These are phyloP conservation scores for Zangia roseola DNA, from an alignment of 768 basidiomycete species.

Conservation along the genomic window DNA sequence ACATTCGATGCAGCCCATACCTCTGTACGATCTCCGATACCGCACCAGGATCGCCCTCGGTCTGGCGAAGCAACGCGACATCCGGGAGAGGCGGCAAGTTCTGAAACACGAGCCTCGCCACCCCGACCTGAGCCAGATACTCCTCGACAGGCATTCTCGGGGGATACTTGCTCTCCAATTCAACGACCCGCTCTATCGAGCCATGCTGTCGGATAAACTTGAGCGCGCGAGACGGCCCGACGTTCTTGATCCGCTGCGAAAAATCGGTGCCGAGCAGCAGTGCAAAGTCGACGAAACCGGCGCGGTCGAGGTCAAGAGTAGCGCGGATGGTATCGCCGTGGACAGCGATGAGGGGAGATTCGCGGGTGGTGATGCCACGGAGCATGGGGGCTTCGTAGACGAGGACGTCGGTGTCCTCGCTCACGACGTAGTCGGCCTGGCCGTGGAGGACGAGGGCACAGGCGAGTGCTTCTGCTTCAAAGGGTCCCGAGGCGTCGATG, in stretches of 20 bases:
- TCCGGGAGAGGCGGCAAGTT: conserved; percentile 65
- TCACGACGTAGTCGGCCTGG: conserved; percentile 82
- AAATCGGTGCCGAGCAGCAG: conserved; percentile 91
- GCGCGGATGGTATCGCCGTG: conserved; percentile 61
- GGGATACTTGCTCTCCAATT: conserved; percentile 48
- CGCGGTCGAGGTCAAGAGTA: conserved; percentile 53
- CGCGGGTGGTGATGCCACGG: conserved; percentile 66
- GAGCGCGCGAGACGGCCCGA: conserved; percentile 78
- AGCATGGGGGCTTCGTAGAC: conserved; percentile 81
- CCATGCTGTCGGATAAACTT: conserved; percentile 71
- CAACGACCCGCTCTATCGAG: conserved; percentile 69
- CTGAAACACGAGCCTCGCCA: conserved; percentile 63
- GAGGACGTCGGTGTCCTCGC: conserved; percentile 88
- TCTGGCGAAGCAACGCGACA: conserved; percentile 31
- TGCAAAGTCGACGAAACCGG: conserved; percentile 77
- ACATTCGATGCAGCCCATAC: conserved; percentile 47
- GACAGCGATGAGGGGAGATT: conserved; percentile 60
- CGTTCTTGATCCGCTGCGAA: conserved; percentile 75
- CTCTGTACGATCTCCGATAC: conserved; percentile 48
- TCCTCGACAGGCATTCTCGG: conserved; percentile 44
- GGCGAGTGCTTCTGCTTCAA: conserved; percentile 87
- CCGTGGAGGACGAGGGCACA: conserved; percentile 73
- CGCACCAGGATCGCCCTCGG: conserved; percentile 39
- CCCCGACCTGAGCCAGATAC: conserved; percentile 64
- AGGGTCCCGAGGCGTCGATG: conserved; percentile 62